Evolutionary conservation across 2,329 filamentous ascomycete genomes (phyloP).

Genomic region (Xylaria sp.): DNA sequence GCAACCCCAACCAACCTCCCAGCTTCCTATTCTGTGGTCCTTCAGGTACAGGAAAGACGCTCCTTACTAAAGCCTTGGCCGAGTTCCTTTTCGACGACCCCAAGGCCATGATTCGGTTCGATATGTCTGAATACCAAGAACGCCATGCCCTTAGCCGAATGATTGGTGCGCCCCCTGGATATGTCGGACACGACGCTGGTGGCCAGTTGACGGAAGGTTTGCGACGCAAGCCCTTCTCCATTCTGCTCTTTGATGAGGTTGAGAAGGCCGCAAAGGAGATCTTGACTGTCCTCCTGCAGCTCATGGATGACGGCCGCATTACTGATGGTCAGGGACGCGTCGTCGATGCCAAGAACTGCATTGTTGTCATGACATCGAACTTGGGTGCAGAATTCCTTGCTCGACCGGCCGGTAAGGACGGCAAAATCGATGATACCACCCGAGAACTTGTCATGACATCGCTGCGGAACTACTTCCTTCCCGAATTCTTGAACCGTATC

Average conservation of each 20-base stretch:
- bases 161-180: conserved; percentile 95
- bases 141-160: conserved; percentile 91
- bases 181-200: conserved; percentile 92
- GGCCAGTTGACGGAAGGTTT: conserved; percentile 94
- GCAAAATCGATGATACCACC: conserved; percentile 79
- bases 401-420: conserved; percentile 70
- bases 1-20: conserved; percentile 93
- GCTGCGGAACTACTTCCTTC: conserved; percentile 92
- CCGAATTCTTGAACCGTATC: conserved; percentile 98
- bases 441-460: conserved; percentile 85
- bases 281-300: conserved; percentile 91
- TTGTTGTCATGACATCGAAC: conserved; percentile 99
- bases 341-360: conserved; percentile 94
- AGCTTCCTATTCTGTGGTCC: conserved; percentile 99
- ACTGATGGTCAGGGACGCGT: conserved; percentile 95
- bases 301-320: conserved; percentile 98
- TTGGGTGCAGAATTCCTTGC: conserved; percentile 90
- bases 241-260: conserved; percentile 94
- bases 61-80: conserved; percentile 92
- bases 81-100: conserved; percentile 98
- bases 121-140: conserved; percentile 99
- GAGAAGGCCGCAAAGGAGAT: conserved; percentile 99
- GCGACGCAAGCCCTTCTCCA: conserved; percentile 92
- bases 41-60: conserved; percentile 94
- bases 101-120: conserved; percentile 97